These are phyloP conservation scores for Hypericum androsaemum DNA, from an alignment of 345 rosid species.

Conservation along the genomic window DNA sequence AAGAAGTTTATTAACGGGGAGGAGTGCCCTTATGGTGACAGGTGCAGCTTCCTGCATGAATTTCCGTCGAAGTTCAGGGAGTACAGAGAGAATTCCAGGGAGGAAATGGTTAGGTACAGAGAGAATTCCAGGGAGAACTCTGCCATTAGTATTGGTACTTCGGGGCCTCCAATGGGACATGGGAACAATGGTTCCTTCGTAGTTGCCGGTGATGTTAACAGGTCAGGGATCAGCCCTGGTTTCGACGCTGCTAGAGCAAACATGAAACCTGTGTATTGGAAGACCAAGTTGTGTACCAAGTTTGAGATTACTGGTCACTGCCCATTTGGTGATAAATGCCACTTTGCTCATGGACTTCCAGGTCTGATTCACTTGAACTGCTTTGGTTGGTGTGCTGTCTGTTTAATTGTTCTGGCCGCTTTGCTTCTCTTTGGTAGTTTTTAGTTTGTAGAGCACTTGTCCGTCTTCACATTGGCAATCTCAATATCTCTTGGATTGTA, in stretches of 20 bases:
- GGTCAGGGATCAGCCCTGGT: slow-evolving; percentile 24
- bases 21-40: slow-evolving; percentile 91
- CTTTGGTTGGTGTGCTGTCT: too few species aligned
- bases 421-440: too few species aligned
- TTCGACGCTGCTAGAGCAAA: slow-evolving; percentile 22
- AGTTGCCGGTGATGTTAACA: slow-evolving; percentile 34
- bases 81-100: slow-evolving; percentile 27
- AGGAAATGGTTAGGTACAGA: too few species aligned
- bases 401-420: too few species aligned
- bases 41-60: slow-evolving; percentile 92
- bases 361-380: slow-evolving; percentile 27
- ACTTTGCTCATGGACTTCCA: slow-evolving; percentile 90
- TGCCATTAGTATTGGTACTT: slow-evolving; percentile 57
- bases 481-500: too few species aligned
- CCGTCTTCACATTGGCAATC: too few species aligned
- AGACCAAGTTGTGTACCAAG: slow-evolving; percentile 75
- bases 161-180: slow-evolving; percentile 24
- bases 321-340: slow-evolving; percentile 84
- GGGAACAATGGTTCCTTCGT: slow-evolving; percentile 21
- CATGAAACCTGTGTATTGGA: slow-evolving; percentile 71
- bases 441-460: too few species aligned
- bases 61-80: slow-evolving; percentile 73
- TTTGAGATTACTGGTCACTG: slow-evolving; percentile 73
- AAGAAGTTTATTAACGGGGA: slow-evolving; percentile 87
- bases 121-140: slow-evolving; percentile 47